A percentile compares a stretch with the other conserved stretches of the same genome.
phyloP scores from a whole-genome alignment of 73 alveolate genomes.

The Halteria grandinella region DNA sequence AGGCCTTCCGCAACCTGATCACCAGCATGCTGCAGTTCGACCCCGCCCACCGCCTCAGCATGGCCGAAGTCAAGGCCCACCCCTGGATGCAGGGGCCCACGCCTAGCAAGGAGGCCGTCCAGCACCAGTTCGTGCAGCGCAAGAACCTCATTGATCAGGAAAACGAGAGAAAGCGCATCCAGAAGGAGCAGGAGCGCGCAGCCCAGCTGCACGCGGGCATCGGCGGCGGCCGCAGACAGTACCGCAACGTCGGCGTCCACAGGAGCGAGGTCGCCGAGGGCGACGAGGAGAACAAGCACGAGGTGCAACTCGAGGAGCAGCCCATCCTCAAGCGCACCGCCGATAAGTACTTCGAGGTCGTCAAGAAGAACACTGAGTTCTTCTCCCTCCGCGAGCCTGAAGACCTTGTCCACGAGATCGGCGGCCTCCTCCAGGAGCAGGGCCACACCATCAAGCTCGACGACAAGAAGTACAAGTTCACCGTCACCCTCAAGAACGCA shows the following conservation, averaged over 20 bases:
- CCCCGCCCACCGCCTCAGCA: constrained; percentile 62
- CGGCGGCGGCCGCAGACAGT: constrained; percentile 32
- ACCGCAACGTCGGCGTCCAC: neutral
- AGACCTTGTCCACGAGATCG: constrained; percentile 8
- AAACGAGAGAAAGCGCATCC: constrained; percentile 40
- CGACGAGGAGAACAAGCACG: constrained; percentile 33
- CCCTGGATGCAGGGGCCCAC: constrained; percentile 58
- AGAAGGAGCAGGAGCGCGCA: constrained; percentile 51
- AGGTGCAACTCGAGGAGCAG: neutral
- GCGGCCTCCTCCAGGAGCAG: constrained; percentile 8
- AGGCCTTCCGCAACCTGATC: constrained; percentile 69
- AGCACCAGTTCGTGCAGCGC: constrained; percentile 43
- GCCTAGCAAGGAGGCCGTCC: constrained; percentile 50
- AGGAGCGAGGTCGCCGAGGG: constrained; percentile 4
- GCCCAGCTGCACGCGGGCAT: neutral
- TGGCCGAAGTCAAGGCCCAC: constrained; percentile 62
- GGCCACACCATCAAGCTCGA: neutral
- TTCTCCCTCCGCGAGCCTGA: constrained; percentile 61
- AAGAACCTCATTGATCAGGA: constrained; percentile 37
- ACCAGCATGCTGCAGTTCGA: constrained; percentile 63
- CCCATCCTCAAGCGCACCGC: constrained; percentile 1
- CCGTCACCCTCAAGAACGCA: neutral
- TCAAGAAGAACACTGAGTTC: constrained; percentile 45
- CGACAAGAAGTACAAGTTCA: constrained; percentile 22
- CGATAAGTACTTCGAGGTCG: constrained; percentile 28